These are phyloP conservation scores for Sophora flavescens DNA, from an alignment of 306 rosid genomes.

Conservation along the genomic window DNA sequence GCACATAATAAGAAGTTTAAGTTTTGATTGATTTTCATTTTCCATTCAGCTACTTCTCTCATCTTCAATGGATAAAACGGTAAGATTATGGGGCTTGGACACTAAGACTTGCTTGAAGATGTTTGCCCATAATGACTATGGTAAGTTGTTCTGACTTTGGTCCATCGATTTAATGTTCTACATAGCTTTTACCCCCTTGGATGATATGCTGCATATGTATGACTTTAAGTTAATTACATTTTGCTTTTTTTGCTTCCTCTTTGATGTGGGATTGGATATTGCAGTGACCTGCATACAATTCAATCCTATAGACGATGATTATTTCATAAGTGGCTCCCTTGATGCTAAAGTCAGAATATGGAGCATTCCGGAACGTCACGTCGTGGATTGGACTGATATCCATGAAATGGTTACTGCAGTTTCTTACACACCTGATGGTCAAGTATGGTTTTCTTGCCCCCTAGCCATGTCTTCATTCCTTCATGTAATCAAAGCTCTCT, in stretches of 20 bases:
- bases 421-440: slow-evolving; percentile 78
- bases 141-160: slow-evolving; percentile 51
- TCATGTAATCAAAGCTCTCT: not conserved
- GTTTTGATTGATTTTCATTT: not conserved
- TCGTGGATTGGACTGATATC: slow-evolving; percentile 79
- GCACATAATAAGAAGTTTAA: not conserved
- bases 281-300: slow-evolving; percentile 90
- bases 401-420: slow-evolving; percentile 89
- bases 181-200: not conserved
- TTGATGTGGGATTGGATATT: slow-evolving; percentile 30
- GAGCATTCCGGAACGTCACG: slow-evolving; percentile 68
- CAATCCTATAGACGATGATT: slow-evolving; percentile 71
- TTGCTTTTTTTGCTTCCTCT: not conserved
- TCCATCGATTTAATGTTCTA: not conserved
- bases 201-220: slow-evolving; percentile 2
- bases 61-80: slow-evolving; percentile 93
- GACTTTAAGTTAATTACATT: slow-evolving; percentile 3
- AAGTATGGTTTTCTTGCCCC: slow-evolving; percentile 48
- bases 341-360: slow-evolving; percentile 86
- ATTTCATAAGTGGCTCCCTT: slow-evolving; percentile 85
- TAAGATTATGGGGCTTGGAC: slow-evolving; percentile 83
- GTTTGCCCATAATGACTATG: slow-evolving; percentile 85
- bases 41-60: slow-evolving; percentile 71
- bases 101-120: slow-evolving; percentile 63
- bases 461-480: slow-evolving; percentile 1